Evolutionary conservation across 2,329 filamentous ascomycete genomes (phyloP).

Genomic region (Arthrobotrys entomopaga): DNA sequence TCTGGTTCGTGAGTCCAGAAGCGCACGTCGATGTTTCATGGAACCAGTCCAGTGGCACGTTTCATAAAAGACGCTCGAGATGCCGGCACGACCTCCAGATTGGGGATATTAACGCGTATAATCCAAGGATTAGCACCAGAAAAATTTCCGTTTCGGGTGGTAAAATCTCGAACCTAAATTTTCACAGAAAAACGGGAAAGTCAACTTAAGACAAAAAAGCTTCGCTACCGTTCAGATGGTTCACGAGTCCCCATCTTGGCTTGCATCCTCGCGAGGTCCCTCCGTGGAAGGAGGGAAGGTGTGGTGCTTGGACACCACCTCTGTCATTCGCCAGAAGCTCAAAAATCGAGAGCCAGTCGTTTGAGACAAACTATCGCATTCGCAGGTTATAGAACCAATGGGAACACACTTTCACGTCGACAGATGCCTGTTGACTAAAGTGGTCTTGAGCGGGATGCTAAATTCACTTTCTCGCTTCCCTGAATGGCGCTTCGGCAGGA

Average conservation of each 20-base stretch:
- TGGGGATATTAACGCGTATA: slow-evolving; percentile 37
- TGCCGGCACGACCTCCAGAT: slow-evolving; percentile 23
- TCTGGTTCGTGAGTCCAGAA: slow-evolving; percentile 44
- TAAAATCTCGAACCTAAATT: slow-evolving; percentile 19
- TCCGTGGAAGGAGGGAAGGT: slow-evolving; percentile 5
- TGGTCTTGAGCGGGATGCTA: slow-evolving; percentile 28
- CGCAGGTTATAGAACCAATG: slow-evolving; percentile 25
- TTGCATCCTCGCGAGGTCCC: slow-evolving; percentile 11
- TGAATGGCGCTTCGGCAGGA: slow-evolving; percentile 37
- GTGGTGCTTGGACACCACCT: slow-evolving; percentile 38
- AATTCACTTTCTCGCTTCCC: slow-evolving; percentile 21
- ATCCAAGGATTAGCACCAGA: background rate
- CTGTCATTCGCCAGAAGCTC: slow-evolving; percentile 20
- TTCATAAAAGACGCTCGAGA: background rate
- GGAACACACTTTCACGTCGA: slow-evolving; percentile 11
- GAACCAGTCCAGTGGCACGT: slow-evolving; percentile 15
- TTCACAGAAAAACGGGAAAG: slow-evolving; percentile 7
- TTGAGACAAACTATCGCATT: slow-evolving; percentile 36
- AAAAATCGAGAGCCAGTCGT: slow-evolving; percentile 50
- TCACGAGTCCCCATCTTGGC: slow-evolving; percentile 36
- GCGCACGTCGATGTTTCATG: slow-evolving; percentile 28
- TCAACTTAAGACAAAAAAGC: slow-evolving; percentile 26
- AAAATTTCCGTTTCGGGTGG: slow-evolving; percentile 33
- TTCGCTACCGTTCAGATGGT: slow-evolving; percentile 46
- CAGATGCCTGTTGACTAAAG: slow-evolving; percentile 34